phyloP scores from a whole-genome alignment of 2,329 filamentous ascomycete species.

The Trichoderma lentiforme region DNA sequence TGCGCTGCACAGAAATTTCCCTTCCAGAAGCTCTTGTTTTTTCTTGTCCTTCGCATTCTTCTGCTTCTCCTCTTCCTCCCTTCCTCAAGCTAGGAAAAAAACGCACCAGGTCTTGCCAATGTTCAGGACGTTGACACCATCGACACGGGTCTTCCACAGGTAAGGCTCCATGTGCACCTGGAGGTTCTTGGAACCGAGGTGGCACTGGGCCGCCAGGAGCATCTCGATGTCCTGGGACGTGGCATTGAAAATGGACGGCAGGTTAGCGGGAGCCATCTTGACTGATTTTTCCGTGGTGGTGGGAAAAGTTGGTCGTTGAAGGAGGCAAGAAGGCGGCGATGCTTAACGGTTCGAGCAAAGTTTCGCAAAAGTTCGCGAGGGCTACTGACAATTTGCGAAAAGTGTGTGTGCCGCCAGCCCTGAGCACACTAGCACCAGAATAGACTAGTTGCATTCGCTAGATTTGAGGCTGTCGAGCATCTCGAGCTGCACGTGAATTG shows the following conservation, averaged over 20 bases:
- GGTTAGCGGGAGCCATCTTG: conserved; percentile 94
- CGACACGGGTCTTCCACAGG: conserved; percentile 98
- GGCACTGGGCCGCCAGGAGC: conserved; percentile 94
- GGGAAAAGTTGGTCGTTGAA: conserved; percentile 26
- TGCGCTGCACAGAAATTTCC: background rate
- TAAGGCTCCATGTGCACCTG: conserved; percentile 99
- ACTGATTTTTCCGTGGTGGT: conserved; percentile 39
- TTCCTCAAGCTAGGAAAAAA: background rate
- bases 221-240: conserved; percentile 99
- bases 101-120: conserved; percentile 99
- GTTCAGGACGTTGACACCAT: conserved; percentile 99
- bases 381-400: conserved; percentile 34
- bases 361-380: conserved; percentile 44
- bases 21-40: background rate
- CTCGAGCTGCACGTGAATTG: conserved; percentile 31
- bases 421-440: conserved; percentile 29
- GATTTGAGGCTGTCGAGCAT: background rate
- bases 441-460: conserved; percentile 24
- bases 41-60: no score
- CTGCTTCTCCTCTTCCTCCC: background rate
- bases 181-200: conserved; percentile 98
- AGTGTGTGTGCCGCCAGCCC: conserved; percentile 42
- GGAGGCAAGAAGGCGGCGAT: conserved; percentile 23
- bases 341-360: conserved; percentile 25
- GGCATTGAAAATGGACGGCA: conserved; percentile 93